Conservation (phyloP, 345 rosid species). For the Alliaria petiolata region DNA sequence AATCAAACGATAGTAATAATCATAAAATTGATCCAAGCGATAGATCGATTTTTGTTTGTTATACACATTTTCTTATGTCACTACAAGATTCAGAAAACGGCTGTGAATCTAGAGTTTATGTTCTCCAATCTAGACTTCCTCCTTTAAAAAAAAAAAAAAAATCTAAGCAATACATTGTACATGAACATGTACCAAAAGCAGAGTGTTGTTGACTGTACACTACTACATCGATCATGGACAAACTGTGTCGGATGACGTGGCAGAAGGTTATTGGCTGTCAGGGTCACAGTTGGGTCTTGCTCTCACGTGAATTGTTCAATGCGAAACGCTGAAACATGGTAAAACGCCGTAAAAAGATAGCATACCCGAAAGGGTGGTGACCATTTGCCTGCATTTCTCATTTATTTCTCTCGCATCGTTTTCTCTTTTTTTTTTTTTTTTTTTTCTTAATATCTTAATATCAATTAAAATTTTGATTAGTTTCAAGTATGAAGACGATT, state of each 20-base stretch:
- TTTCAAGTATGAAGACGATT: neutral
- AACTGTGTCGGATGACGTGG: constrained; percentile 14
- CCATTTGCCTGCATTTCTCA: neutral
- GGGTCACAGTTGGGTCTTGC: neutral
- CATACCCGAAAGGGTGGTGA: constrained; percentile 7
- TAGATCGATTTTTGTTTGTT: neutral
- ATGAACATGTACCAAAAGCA: neutral
- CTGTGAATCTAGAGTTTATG: neutral
- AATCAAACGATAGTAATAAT: too few species aligned
- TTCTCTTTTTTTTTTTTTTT: too few species aligned
- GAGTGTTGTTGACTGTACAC: constrained; percentile 9
- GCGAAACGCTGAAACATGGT: constrained; percentile 14
- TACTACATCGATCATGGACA: neutral
- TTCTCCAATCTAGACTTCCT: neutral
- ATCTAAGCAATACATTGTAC: too few species aligned
- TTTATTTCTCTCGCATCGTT: neutral
- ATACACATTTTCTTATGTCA: neutral
- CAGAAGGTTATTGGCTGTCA: neutral
- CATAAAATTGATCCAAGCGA: neutral
- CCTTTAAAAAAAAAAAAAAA: neutral
- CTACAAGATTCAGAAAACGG: neutral
- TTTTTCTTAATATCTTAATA: neutral
- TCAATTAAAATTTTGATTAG: neutral
- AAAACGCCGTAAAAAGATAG: constrained; percentile 28
- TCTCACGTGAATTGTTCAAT: constrained; percentile 7